Conservation (phyloP, 805 yeast genomes). For the Groenewaldozyma tartarivorans region DNA sequence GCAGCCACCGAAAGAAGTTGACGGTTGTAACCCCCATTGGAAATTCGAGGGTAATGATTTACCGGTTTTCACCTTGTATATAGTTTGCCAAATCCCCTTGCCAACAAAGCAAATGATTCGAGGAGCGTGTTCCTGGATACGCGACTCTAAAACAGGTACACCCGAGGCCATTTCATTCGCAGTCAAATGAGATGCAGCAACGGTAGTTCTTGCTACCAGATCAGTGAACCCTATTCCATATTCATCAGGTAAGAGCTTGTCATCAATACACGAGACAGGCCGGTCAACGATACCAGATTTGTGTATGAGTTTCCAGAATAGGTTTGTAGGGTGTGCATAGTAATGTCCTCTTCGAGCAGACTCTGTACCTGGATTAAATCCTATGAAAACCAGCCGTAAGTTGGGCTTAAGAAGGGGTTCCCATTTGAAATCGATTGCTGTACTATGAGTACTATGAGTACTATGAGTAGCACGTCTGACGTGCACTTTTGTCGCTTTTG, state of each 20-base stretch:
- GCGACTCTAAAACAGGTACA: constrained; percentile 42
- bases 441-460: not conserved
- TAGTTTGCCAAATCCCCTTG: constrained; percentile 63
- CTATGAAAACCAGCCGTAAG: constrained; percentile 46
- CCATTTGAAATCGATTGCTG: too few relatives aligned
- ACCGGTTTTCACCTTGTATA: constrained; percentile 32
- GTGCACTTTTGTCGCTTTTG: not conserved
- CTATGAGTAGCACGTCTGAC: not conserved
- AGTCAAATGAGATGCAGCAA: constrained; percentile 45
- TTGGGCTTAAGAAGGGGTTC: constrained; percentile 22
- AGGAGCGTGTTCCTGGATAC: constrained; percentile 34
- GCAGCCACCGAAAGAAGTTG: constrained; percentile 8
- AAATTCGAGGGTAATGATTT: constrained; percentile 30
- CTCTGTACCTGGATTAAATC: constrained; percentile 62
- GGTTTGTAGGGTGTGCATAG: constrained; percentile 61
- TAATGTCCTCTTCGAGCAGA: constrained; percentile 57
- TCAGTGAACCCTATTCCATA: constrained; percentile 63
- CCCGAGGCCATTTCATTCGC: constrained; percentile 43
- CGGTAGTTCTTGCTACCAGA: constrained; percentile 54
- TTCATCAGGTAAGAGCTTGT: constrained; percentile 29
- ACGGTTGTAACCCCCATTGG: constrained; percentile 42
- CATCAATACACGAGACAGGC: constrained; percentile 33
- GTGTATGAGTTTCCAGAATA: constrained; percentile 57
- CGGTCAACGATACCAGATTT: constrained; percentile 37
- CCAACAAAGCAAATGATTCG: constrained; percentile 51